Base-by-base conservation (phyloP, 148 eudicot genomes). In the Pouteria glomerata region DNA sequence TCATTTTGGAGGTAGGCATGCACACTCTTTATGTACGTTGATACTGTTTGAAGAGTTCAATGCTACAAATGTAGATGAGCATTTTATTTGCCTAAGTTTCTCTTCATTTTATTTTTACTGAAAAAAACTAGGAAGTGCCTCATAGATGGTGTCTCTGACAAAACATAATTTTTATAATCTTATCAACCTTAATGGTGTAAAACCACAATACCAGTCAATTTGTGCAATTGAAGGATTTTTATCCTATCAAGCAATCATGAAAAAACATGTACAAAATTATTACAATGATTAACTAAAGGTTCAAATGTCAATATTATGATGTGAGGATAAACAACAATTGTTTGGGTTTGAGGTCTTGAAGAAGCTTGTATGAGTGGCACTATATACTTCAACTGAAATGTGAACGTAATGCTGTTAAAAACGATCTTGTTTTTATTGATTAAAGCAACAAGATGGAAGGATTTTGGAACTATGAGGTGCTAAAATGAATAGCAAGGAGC, bases 1-100 rank as follows among this genome's bases (percentile, higher is more conserved):
- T 95, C 33, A 84, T 68, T 73, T 80, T 95, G 58, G 98, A 95
- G 97, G 98, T 89, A 89, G 26, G 76, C 42, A 41, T 53, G 39
- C 63, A 64, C 11, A 8, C 42, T 23, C 37, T n/a, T 78, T 19
- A 21, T 71, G 24, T 39, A 41, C 19, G 4, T 57, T 18, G 26
- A 16, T 56, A 8, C n/a, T 1, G 8, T 29, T 14, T 55, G 50
- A 53, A 27, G 15, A 55, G 63, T 57, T 41, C 18, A 56, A 33
- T 33, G 62, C 4, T 11, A 37, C 15, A 55, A 51, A 52, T 52
- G 31, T 34, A 53, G n/a, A 51, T 34, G 12, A 56, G 61, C 47
- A 24, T 12, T 68, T 55, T 18, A 51, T 69, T 13, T 18, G 7
- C 35, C 35, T 33, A 21, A 33, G 62, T 23, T 21, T 55, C 24